Evolutionary conservation across 1,139 yeast genomes (phyloP).

Genomic region (Yamadazyma aaseri): DNA sequence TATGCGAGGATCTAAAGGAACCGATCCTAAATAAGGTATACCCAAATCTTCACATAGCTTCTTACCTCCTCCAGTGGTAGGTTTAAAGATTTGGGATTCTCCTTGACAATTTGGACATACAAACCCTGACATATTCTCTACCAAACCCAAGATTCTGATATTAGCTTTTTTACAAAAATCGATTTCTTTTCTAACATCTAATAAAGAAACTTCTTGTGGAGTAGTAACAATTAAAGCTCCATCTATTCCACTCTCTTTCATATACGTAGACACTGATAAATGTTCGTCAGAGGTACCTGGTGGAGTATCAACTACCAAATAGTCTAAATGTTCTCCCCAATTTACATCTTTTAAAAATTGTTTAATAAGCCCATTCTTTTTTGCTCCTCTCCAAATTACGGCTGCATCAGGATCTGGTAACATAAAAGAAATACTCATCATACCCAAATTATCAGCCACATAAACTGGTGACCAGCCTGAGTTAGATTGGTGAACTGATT

Average conservation of each 20-base stretch:
- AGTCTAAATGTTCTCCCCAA: conserved; percentile 88
- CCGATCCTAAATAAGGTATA: conserved; percentile 81
- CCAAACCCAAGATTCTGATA: conserved; percentile 81
- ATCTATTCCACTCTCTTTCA: conserved; percentile 89
- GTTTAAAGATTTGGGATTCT: conserved; percentile 84
- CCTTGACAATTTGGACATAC: conserved; percentile 95
- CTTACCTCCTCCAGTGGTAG: conserved; percentile 96
- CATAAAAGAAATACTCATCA: conserved; percentile 96
- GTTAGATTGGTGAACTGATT: conserved; percentile 82
- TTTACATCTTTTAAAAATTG: conserved; percentile 93
- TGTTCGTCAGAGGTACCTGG: conserved; percentile 99
- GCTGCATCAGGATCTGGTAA: conserved; percentile 93
- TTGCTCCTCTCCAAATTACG: conserved; percentile 95
- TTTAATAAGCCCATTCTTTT: conserved; percentile 89
- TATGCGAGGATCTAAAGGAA: conserved; percentile 94
- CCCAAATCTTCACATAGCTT: conserved; percentile 75
- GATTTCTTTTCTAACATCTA: conserved; percentile 94
- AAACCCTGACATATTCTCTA: conserved; percentile 98
- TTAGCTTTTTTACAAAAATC: conserved; percentile 92
- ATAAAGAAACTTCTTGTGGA: conserved; percentile 93
- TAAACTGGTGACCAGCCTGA: conserved; percentile 97
- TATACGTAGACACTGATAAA: conserved; percentile 78
- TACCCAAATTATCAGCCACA: conserved; percentile 89
- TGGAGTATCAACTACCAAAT: conserved; percentile 91
- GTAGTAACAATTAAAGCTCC: conserved; percentile 96